These are phyloP conservation scores for Chlorella sp. DNA, from an alignment of 139 green algal genomes.

Conservation along the genomic window DNA sequence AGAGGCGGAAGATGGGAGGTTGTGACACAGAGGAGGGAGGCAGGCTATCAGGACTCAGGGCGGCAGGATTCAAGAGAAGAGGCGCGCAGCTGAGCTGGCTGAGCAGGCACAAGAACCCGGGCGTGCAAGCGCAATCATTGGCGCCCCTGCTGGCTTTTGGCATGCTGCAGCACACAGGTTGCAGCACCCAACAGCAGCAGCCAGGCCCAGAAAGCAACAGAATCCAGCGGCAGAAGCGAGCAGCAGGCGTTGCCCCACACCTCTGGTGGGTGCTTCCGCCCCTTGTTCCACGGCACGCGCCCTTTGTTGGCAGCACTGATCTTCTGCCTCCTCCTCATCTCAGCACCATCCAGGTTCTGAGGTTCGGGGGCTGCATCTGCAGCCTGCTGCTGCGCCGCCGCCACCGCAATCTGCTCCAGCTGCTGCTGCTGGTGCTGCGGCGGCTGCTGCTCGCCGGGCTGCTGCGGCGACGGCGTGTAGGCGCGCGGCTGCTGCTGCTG, in stretches of 20 bases:
- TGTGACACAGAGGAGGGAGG: not conserved
- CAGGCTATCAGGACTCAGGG: not conserved
- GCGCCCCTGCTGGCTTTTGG: no score
- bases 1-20: not conserved
- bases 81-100: not conserved
- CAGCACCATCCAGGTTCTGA: constrained; percentile 35
- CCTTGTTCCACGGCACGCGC: constrained; percentile 71
- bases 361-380: not conserved
- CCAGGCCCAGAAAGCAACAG: no score
- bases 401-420: not conserved
- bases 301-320: constrained; percentile 71
- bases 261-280: constrained; percentile 50
- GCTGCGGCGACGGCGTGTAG: not conserved
- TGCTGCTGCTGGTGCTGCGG: constrained; percentile 9
- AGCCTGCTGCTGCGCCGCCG: not conserved
- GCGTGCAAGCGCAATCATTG: no score
- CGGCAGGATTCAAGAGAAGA: not conserved
- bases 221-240: not conserved
- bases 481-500: not conserved
- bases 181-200: not conserved
- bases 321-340: constrained; percentile 50
- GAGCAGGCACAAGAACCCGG: not conserved
- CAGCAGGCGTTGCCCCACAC: not conserved
- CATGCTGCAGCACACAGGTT: no score
- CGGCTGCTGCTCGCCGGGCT: not conserved